A percentile compares a stretch with the other conserved stretches of the same genome.
Evolutionary conservation across 1,284 basidiomycete genomes (phyloP).

Genomic region (Boletus subluridellus): DNA sequence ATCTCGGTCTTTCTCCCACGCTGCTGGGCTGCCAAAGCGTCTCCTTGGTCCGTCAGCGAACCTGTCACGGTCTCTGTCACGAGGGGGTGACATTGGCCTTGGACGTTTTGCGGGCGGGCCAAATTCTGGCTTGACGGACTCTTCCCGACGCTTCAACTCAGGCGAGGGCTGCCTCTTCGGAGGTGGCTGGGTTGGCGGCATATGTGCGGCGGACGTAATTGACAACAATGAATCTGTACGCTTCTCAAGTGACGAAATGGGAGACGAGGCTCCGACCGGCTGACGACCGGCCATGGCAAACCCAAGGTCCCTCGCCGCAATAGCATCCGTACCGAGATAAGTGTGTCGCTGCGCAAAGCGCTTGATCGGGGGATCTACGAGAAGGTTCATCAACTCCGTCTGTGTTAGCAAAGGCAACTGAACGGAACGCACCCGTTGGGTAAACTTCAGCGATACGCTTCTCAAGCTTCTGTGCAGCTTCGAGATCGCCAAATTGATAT

Average conservation of each 20-base stretch:
- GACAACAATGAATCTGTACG: constrained; percentile 51
- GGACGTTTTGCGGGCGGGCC: constrained; percentile 53
- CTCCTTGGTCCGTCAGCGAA: constrained; percentile 45
- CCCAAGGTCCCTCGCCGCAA: constrained; percentile 86
- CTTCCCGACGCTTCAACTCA: constrained; percentile 46
- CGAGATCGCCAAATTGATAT: constrained; percentile 92
- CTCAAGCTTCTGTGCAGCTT: constrained; percentile 86
- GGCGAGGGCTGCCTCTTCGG: constrained; percentile 26
- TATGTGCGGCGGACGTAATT: constrained; percentile 35
- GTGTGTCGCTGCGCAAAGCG: constrained; percentile 87
- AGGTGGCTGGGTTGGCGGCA: constrained; percentile 20
- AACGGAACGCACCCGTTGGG: constrained; percentile 59
- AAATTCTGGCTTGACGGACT: constrained; percentile 39
- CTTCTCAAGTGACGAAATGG: constrained; percentile 36
- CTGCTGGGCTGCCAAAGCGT: constrained; percentile 43
- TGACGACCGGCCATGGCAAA: constrained; percentile 54
- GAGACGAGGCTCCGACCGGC: constrained; percentile 23
- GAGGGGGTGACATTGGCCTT: constrained; percentile 49
- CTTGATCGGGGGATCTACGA: constrained; percentile 80
- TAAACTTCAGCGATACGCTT: constrained; percentile 85
- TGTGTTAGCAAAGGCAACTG: background rate
- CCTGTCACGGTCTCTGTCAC: constrained; percentile 49
- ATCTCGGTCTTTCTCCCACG: constrained; percentile 50
- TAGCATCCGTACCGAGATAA: constrained; percentile 86
- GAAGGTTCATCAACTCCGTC: background rate